Base-by-base conservation (phyloP, 1,139 yeast species). In the Geotrichum fermentans region DNA sequence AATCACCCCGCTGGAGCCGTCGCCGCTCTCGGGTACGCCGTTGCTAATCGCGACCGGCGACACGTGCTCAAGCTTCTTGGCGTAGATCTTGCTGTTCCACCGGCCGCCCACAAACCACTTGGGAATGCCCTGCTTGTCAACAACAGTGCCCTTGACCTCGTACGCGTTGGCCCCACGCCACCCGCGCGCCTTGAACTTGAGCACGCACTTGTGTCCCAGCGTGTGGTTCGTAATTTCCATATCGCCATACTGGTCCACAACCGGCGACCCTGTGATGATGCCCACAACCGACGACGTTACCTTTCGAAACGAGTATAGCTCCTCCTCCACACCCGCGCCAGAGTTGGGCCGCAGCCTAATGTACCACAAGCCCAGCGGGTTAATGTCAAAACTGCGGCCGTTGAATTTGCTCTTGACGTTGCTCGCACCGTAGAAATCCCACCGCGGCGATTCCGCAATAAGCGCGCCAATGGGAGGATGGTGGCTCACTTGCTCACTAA, bases 391-490 rank as follows among this genome's bases (percentile, higher is more conserved):
- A 1, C 96, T 84, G 56, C 97, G 79, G 28, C 97, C 98, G 58
- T 80, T 80, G 65, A 94, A 92, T 61, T 82, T 82, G 4, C 96
- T 83, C 58, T 87, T 90, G 40, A 94, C 97, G 38, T 89, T 83
- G 52, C 90, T 83, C 62, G 89, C 97, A 52, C 98, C 98, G 63
- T 83, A 90, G 63, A 89, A 92, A 56, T 89, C 96, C 98, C 98
- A 92, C 56, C 80, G 80, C 1, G 88, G 78, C 2, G 95, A 80
- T 66, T 90, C 95, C 1, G 96, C 95, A 61, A 78, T 69, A 58
- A 94, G 77, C 0, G 98, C 98, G 58, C 95, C 86, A 53, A 92
- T 80, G 1, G 97, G 96, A 1, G 98, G 98, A 69, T 92, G 97
- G 63, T 92, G 98, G 56, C 95, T 84, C n/a, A 92, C 97, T 67